A percentile compares a stretch with the other conserved stretches of the same genome.
Conservation (phyloP, 345 rosid species). For the Populus simonii region DNA sequence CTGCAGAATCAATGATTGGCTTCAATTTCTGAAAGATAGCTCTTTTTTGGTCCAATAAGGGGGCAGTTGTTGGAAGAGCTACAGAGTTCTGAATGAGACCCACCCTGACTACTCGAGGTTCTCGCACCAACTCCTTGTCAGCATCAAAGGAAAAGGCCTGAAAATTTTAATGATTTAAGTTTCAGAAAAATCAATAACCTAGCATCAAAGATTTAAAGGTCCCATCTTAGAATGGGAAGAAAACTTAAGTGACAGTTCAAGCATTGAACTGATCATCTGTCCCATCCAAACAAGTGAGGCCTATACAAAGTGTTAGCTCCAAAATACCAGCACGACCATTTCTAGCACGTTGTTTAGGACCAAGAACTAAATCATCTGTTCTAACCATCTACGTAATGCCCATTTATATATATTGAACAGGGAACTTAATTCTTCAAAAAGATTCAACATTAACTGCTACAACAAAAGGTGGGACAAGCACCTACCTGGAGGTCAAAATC, state of each 20-base stretch:
- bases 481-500: conserved; percentile 82
- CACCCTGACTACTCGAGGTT: conserved; percentile 73
- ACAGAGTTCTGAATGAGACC: conserved; percentile 88
- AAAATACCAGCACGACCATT: background rate
- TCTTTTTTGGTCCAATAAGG: conserved; percentile 59
- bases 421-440: background rate
- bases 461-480: background rate
- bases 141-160: conserved; percentile 75
- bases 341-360: background rate
- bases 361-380: background rate
- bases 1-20: conserved; percentile 81
- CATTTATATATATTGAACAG: background rate
- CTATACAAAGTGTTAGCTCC: background rate
- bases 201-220: background rate
- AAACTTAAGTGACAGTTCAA: background rate
- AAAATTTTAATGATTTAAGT: conserved; percentile 1
- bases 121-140: conserved; percentile 68
- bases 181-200: conserved; percentile 1
- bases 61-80: conserved; percentile 75
- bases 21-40: conserved; percentile 66
- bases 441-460: background rate
- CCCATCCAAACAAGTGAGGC: background rate
- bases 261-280: background rate
- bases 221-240: background rate
- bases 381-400: too few relatives aligned